phyloP scores from a whole-genome alignment of 441 rosid genomes.

The Populus hybrid region DNA sequence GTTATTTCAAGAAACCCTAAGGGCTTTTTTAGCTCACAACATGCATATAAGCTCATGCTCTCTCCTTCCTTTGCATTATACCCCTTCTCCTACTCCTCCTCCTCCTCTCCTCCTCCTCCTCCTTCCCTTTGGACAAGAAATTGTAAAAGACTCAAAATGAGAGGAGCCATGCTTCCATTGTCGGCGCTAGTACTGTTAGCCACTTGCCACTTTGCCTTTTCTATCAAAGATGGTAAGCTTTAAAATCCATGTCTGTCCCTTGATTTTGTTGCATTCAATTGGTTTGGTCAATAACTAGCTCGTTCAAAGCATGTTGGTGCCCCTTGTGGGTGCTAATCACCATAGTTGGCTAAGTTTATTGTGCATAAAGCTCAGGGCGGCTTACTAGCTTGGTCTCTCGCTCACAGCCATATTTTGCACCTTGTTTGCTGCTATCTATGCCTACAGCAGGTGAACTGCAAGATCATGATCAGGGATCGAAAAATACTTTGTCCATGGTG shows the following conservation, averaged over 20 bases:
- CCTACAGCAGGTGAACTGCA: too few relatives aligned
- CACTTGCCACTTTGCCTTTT: constrained; percentile 36
- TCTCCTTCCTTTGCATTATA: constrained; percentile 3
- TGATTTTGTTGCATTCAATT: background rate
- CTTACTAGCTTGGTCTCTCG: background rate
- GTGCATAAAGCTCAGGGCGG: background rate
- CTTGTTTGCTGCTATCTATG: background rate
- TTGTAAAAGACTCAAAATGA: constrained; percentile 15
- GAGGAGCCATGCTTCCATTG: constrained; percentile 19
- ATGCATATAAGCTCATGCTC: constrained; percentile 49
- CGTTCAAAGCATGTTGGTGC: background rate
- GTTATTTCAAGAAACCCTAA: constrained; percentile 21
- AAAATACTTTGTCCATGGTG: too few relatives aligned
- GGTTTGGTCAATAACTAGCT: background rate
- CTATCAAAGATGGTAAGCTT: constrained; percentile 50
- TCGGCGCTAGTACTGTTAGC: constrained; percentile 42
- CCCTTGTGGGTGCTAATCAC: background rate
- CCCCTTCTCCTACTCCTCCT: background rate
- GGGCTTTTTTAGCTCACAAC: constrained; percentile 15
- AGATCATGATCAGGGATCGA: too few relatives aligned
- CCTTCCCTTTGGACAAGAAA: background rate
- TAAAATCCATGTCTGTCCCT: background rate
- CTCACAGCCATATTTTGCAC: background rate
- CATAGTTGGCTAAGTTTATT: background rate
- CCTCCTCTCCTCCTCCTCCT: background rate